A percentile compares a stretch with the other conserved stretches of the same genome.
Evolutionary conservation across 306 rosid genomes (phyloP).

Genomic region (Carpinus viminea): DNA sequence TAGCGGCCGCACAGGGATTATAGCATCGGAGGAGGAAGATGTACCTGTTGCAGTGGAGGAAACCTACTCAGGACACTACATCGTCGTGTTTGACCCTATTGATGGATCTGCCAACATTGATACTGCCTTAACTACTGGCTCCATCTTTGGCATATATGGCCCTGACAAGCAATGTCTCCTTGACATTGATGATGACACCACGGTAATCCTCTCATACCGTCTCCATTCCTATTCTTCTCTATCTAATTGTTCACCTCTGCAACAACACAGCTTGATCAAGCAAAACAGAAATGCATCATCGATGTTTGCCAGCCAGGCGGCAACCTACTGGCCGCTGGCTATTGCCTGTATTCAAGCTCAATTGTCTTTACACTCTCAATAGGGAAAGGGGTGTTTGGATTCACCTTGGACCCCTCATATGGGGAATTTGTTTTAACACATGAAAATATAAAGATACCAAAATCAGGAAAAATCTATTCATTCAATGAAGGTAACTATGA

Average conservation of each 20-base stretch:
- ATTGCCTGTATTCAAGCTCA: constrained; percentile 49
- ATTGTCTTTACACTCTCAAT: constrained; percentile 42
- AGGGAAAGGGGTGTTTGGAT: constrained; percentile 39
- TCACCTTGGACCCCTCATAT: constrained; percentile 43
- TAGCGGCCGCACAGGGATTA: constrained; percentile 41
- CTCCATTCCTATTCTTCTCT: not conserved
- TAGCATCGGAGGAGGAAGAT: constrained; percentile 51
- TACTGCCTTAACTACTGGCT: constrained; percentile 44
- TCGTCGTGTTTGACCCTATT: constrained; percentile 47
- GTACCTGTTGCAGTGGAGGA: constrained; percentile 51
- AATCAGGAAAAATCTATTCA: constrained; percentile 40
- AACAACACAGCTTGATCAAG: constrained; percentile 36
- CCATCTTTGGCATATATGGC: constrained; percentile 45
- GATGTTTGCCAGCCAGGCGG: constrained; percentile 46
- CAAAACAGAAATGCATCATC: constrained; percentile 35
- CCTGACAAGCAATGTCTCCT: constrained; percentile 42
- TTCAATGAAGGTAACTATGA: constrained; percentile 48
- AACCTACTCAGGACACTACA: constrained; percentile 46
- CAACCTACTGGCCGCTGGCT: constrained; percentile 49
- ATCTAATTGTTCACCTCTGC: not conserved
- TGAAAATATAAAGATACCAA: constrained; percentile 36
- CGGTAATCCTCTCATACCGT: constrained; percentile 25
- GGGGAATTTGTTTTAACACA: constrained; percentile 49
- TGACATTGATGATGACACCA: constrained; percentile 29
- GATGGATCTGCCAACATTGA: constrained; percentile 51